These are phyloP conservation scores for Rhizopus delemar DNA, from an alignment of 371 early-diverging fungal species.

Conservation along the genomic window DNA sequence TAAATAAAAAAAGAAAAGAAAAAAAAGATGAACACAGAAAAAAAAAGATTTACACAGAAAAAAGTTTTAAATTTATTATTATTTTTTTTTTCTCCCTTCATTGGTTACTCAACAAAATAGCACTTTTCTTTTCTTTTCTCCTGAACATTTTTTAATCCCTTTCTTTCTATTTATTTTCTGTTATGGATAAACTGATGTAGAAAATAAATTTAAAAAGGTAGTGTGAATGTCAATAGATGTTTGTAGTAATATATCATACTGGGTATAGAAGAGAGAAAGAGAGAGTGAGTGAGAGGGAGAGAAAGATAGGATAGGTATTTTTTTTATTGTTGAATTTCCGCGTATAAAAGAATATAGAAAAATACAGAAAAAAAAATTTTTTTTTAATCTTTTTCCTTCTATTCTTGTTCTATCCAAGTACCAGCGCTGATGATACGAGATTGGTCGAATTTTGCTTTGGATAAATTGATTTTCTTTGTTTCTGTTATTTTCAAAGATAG, in stretches of 20 bases:
- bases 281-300: too few species aligned
- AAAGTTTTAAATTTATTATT: neutral
- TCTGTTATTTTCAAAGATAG: slow-evolving; percentile 6
- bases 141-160: too few species aligned
- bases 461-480: slow-evolving; percentile 14
- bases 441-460: slow-evolving; percentile 32
- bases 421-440: slow-evolving; percentile 23
- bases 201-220: too few species aligned
- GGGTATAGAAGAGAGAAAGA: too few species aligned
- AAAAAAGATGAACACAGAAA: slow-evolving; percentile 4
- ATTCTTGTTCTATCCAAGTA: neutral
- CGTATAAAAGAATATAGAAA: slow-evolving; percentile 8
- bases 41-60: slow-evolving; percentile 6
- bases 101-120: neutral
- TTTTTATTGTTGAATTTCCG: neutral
- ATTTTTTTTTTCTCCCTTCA: neutral
- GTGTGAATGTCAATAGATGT: too few species aligned
- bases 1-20: slow-evolving; percentile 4
- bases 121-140: too few species aligned
- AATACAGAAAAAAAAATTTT: slow-evolving; percentile 10
- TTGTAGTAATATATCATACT: too few species aligned
- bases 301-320: neutral
- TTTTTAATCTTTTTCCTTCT: neutral
- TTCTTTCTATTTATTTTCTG: too few species aligned
- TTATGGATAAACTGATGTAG: too few species aligned